Percentiles rank a stretch among this genome's conserved stretches.
These are phyloP conservation scores for Mycena latifolia DNA, from an alignment of 768 basidiomycete species.

Conservation along the genomic window DNA sequence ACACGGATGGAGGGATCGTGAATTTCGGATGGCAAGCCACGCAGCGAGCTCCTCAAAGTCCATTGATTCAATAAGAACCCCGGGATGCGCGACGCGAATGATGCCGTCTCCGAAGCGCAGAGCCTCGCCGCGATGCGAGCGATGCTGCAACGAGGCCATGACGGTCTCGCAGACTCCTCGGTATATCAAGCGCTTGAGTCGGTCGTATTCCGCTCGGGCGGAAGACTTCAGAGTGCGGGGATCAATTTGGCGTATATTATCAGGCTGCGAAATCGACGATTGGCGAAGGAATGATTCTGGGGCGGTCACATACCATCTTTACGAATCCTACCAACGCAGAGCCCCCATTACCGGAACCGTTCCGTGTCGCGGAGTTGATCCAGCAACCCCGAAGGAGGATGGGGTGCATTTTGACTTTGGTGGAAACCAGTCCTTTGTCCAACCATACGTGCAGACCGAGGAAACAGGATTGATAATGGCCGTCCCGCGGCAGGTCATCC, in stretches of 20 bases:
- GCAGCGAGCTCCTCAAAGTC: conserved; percentile 28
- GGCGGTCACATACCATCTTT: background rate
- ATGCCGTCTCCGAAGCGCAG: background rate
- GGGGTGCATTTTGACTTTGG: conserved; percentile 12
- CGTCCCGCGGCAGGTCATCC: background rate
- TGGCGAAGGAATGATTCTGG: background rate
- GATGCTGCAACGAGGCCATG: background rate
- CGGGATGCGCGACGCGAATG: conserved; percentile 11
- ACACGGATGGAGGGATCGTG: conserved; percentile 13
- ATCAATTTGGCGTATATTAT: background rate
- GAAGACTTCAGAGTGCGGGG: background rate
- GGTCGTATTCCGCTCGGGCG: background rate
- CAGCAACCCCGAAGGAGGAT: conserved; percentile 4
- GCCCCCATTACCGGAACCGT: background rate
- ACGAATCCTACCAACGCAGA: background rate
- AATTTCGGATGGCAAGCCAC: conserved; percentile 21
- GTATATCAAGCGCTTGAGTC: background rate
- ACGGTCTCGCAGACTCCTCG: background rate
- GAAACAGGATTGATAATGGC: background rate
- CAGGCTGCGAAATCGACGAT: background rate
- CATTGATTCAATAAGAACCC: conserved; percentile 29
- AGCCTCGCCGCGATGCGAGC: background rate
- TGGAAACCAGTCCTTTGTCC: conserved; percentile 4
- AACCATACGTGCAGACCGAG: conserved; percentile 2
- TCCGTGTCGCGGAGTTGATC: background rate